Evolutionary conservation across 495 filamentous ascomycete genomes (phyloP).

Genomic region (Neurospora intermedia): DNA sequence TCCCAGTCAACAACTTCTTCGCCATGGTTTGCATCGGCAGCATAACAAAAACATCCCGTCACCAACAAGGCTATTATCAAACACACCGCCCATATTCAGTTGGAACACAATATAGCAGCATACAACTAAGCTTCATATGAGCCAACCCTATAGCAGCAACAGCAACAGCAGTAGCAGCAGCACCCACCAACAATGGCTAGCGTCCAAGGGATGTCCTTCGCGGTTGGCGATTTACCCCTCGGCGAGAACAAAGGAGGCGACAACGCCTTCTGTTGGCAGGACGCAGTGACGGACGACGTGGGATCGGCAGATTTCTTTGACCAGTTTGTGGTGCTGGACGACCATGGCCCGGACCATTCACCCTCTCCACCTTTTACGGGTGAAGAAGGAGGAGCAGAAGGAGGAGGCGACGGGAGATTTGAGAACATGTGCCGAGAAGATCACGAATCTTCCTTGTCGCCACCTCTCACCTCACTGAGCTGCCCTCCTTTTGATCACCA

Average conservation of each 20-base stretch:
- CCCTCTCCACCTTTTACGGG: slow-evolving; percentile 1
- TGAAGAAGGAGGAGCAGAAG: slow-evolving; percentile 1
- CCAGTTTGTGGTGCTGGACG: slow-evolving; percentile 35
- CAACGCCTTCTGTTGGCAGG: slow-evolving; percentile 23
- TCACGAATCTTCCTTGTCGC: slow-evolving; percentile 10
- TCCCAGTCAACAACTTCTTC: not conserved
- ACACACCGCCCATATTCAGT: not conserved
- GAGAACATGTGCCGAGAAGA: slow-evolving; percentile 8
- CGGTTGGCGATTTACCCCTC: slow-evolving; percentile 11
- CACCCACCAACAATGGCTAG: slow-evolving; percentile 14
- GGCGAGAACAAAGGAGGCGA: slow-evolving; percentile 30
- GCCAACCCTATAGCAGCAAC: not conserved
- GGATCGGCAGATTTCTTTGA: slow-evolving; percentile 36
- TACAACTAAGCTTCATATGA: not conserved
- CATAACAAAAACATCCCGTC: not conserved
- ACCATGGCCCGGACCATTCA: slow-evolving; percentile 11
- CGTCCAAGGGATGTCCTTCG: slow-evolving; percentile 14
- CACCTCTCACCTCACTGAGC: slow-evolving; percentile 4
- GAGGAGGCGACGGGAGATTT: slow-evolving; percentile 7
- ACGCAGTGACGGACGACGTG: slow-evolving; percentile 21
- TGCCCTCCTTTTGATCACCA: not conserved
- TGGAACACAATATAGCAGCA: not conserved
- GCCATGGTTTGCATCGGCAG: not conserved
- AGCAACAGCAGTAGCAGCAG: not conserved
- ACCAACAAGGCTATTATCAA: not conserved